phyloP scores from a whole-genome alignment of 2,329 filamentous ascomycete genomes.

The Pezicula carpinea region DNA sequence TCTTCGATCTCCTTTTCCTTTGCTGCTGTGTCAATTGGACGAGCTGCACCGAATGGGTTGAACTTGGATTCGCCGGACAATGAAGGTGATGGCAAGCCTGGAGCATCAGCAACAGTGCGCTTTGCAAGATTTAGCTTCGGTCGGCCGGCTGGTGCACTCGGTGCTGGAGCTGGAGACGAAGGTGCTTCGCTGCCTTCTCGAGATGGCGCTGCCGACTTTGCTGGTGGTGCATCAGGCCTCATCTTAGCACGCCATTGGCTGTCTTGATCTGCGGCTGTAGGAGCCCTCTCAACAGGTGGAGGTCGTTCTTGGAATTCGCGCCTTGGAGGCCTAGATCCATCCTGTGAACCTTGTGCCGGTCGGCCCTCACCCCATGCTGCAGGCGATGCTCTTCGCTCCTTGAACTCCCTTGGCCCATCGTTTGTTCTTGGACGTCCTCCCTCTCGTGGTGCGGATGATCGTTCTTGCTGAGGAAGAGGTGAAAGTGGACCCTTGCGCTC shows the following conservation, averaged over 20 bases:
- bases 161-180: slow-evolving; percentile 59
- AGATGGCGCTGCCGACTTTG: slow-evolving; percentile 59
- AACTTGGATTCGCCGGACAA: slow-evolving; percentile 68
- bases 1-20: slow-evolving; percentile 88
- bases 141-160: slow-evolving; percentile 56
- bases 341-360: slow-evolving; percentile 47
- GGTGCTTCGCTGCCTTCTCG: slow-evolving; percentile 73
- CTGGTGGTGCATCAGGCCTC: slow-evolving; percentile 63
- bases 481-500: slow-evolving; percentile 90
- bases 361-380: slow-evolving; percentile 71
- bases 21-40: slow-evolving; percentile 88
- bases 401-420: slow-evolving; percentile 57
- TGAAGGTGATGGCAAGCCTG: slow-evolving; percentile 47
- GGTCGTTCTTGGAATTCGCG: slow-evolving; percentile 68
- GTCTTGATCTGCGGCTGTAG: slow-evolving; percentile 87
- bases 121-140: slow-evolving; percentile 87
- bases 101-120: slow-evolving; percentile 77
- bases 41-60: slow-evolving; percentile 89
- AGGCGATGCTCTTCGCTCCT: slow-evolving; percentile 63
- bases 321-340: slow-evolving; percentile 74
- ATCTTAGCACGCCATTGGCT: slow-evolving; percentile 90
- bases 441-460: slow-evolving; percentile 45
- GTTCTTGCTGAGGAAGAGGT: slow-evolving; percentile 54
- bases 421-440: slow-evolving; percentile 53
- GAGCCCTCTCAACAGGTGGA: slow-evolving; percentile 59